phyloP scores from a whole-genome alignment of 2,329 filamentous ascomycete species.

The Penicillium palitans region DNA sequence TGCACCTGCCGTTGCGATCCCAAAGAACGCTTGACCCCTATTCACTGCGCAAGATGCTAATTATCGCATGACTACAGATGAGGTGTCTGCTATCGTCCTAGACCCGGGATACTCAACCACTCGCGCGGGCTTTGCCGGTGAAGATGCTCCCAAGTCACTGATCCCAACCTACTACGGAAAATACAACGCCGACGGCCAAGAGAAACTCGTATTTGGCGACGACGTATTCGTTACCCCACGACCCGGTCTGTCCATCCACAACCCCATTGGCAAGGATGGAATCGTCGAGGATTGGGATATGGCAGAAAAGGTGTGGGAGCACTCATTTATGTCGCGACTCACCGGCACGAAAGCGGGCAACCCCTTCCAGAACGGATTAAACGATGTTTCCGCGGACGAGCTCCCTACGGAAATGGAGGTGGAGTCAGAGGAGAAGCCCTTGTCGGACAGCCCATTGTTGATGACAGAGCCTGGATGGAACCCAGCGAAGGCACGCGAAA shows the following conservation, averaged over 20 bases:
- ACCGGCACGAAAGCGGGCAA: constrained; percentile 72
- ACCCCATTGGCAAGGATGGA: constrained; percentile 86
- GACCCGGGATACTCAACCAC: constrained; percentile 90
- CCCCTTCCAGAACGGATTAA: constrained; percentile 74
- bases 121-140: constrained; percentile 93
- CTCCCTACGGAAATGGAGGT: constrained; percentile 64
- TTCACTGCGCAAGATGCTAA: background rate
- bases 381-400: constrained; percentile 62
- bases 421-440: constrained; percentile 67
- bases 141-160: constrained; percentile 94
- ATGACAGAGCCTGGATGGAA: constrained; percentile 97
- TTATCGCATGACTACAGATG: constrained; percentile 60
- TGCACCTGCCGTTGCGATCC: background rate
- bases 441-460: constrained; percentile 85
- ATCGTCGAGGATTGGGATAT: constrained; percentile 96
- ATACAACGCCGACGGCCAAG: constrained; percentile 53
- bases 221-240: constrained; percentile 80
- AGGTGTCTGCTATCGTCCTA: constrained; percentile 94
- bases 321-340: constrained; percentile 83
- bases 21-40: background rate
- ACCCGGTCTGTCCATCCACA: constrained; percentile 76
- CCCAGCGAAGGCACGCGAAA: constrained; percentile 80
- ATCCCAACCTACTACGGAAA: constrained; percentile 86
- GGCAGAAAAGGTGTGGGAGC: constrained; percentile 86
- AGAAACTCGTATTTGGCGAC: constrained; percentile 76